These are phyloP conservation scores for Zygosaccharomyces pseudobailii DNA, from an alignment of 1,139 yeast species.

Conservation along the genomic window DNA sequence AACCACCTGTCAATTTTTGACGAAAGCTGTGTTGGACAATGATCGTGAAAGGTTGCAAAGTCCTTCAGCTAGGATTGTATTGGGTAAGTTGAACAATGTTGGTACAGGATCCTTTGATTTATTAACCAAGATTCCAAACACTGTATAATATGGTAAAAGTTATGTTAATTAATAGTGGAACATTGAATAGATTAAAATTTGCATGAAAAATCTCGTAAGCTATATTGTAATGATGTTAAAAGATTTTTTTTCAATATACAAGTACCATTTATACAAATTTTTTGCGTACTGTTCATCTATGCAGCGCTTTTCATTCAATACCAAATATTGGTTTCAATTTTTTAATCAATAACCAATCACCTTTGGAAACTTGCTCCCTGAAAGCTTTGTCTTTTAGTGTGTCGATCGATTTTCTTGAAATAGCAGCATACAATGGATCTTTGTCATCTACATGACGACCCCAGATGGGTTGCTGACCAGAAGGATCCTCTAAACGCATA, in stretches of 20 bases:
- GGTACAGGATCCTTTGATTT: constrained; percentile 98
- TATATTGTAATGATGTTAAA: not conserved
- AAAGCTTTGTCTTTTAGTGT: constrained; percentile 98
- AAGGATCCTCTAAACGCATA: constrained; percentile 90
- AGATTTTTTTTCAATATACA: not conserved
- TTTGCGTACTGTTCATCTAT: not conserved
- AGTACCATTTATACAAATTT: not conserved
- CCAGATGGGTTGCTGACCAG: constrained; percentile 94
- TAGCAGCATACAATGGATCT: constrained; percentile 82
- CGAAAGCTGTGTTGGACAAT: constrained; percentile 91
- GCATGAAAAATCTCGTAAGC: not conserved
- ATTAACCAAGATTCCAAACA: constrained; percentile 56
- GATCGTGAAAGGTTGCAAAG: constrained; percentile 84
- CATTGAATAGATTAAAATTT: not conserved
- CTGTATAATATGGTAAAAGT: constrained; percentile 6
- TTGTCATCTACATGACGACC: constrained; percentile 97
- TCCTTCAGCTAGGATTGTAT: constrained; percentile 92
- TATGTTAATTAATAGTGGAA: not conserved
- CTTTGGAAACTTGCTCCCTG: constrained; percentile 88
- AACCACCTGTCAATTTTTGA: constrained; percentile 95
- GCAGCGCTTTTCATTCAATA: constrained; percentile 25
- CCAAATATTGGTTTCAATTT: constrained; percentile 82
- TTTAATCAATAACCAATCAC: constrained; percentile 90
- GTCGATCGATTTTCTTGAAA: constrained; percentile 85
- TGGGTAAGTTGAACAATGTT: constrained; percentile 85